Evolutionary conservation across 2,329 filamentous ascomycete species (phyloP), one percentile per base, ranked within the genome.

Genomic region (Fusarium sp.): DNA sequence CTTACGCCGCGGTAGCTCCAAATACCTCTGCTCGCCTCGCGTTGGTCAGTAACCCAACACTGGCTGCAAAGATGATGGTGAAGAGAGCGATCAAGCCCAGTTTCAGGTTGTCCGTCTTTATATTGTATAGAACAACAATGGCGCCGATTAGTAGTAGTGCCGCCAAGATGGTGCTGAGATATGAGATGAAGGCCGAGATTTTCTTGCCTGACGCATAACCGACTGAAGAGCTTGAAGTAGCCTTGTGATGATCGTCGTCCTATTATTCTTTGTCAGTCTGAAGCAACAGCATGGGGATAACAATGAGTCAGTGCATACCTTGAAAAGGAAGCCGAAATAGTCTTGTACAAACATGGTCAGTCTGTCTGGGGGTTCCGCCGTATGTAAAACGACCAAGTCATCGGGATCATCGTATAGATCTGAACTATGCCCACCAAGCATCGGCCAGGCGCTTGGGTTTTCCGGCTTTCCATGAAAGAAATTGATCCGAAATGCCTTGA

Each of bases 71-170:
- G 3, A 69, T n/a, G 1, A 59, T 48, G 5, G 62, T 69, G 35
- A 71, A 69, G 7, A 71, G 50, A 20, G 41, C 66, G 1, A 69
- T 69, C 14, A 71, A 31, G 20, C 66, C 69, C 5, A 71, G 41
- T 13, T 66, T 69, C 6, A 64, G 27, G 14, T 56, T 37, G n/a
- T 71, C 29, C 4, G 66, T 66, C 3, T 43, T 24, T 8, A 33
- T 39, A 14, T 68, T 71, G 9, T 71, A 71, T 3, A 71, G 33
- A 5, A 69, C 62, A 14, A 69, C 11, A 27, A 69, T 71, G 5
- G 66, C 69, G 7, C 69, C 66, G 5, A 69, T 59, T 4, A 71
- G 24, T 1, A 71, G 50, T 18, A 71, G 9, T 2, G 66, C 69
- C 22, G 69, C 66, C 9, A 69, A 5, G 3, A 71, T 22, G 16